Evolutionary conservation across 352 stramenopile species (phyloP).

Genomic region (Phytophthora rubi): DNA sequence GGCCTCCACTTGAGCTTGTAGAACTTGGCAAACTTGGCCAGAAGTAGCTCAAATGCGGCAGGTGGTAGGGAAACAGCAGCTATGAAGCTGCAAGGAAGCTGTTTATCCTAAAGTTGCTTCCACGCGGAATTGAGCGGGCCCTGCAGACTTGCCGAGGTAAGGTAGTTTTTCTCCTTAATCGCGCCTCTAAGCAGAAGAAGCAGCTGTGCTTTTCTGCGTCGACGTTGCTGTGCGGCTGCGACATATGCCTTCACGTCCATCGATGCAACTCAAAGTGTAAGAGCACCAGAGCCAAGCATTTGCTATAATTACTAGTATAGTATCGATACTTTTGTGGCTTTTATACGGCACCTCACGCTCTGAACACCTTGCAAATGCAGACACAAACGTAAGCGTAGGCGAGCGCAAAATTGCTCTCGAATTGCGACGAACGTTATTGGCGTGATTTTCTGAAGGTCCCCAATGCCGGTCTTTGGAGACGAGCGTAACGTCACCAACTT

Average conservation of each 20-base stretch:
- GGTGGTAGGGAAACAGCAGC: slow-evolving; percentile 1
- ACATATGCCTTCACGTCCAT: neutral
- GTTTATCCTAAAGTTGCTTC: slow-evolving; percentile 5
- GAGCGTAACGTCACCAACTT: too few relatives aligned
- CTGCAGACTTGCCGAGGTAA: slow-evolving; percentile 6
- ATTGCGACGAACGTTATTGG: neutral
- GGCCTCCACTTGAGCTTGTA: slow-evolving; percentile 6
- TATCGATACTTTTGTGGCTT: neutral
- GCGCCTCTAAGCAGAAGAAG: neutral
- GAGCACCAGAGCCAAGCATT: neutral
- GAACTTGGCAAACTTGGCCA: slow-evolving; percentile 4
- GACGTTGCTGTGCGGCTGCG: neutral
- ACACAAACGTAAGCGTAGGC: neutral
- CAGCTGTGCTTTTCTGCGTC: neutral
- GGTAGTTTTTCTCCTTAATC: slow-evolving; percentile 3
- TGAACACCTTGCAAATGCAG: neutral
- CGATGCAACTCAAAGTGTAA: neutral
- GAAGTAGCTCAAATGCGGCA: neutral
- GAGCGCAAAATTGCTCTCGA: neutral
- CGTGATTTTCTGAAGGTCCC: neutral
- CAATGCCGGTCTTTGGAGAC: neutral
- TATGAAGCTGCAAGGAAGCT: slow-evolving; percentile 4
- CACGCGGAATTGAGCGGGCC: neutral
- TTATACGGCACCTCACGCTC: neutral
- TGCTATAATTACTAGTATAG: neutral